Percentiles rank a stretch among this genome's conserved stretches.
phyloP scores from a whole-genome alignment of 139 green algal genomes.

The Coelastrella sp. region DNA sequence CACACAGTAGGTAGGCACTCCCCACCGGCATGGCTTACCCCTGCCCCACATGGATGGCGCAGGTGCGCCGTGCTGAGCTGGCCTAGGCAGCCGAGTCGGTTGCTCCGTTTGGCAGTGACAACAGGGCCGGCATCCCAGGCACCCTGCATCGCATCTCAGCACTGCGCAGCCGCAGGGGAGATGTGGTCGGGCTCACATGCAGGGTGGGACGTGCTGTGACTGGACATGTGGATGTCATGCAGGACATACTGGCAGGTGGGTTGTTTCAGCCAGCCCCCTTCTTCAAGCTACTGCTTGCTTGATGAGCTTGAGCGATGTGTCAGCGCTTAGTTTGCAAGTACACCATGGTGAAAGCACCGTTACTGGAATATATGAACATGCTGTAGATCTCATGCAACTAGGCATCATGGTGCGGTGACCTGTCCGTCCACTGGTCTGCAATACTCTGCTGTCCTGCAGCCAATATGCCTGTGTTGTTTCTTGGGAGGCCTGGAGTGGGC shows the following conservation, averaged over 20 bases:
- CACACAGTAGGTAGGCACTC: too few species aligned
- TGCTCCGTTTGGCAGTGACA: conserved; percentile 88
- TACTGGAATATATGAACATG: neutral
- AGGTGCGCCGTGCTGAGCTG: conserved; percentile 76
- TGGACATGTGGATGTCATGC: conserved; percentile 94
- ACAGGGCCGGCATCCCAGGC: conserved; percentile 89
- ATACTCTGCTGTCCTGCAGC: conserved; percentile 44
- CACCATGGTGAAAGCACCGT: neutral
- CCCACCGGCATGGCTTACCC: too few species aligned
- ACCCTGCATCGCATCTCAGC: conserved; percentile 95
- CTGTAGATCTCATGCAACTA: neutral
- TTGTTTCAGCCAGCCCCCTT: too few species aligned
- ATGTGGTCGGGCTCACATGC: conserved; percentile 94
- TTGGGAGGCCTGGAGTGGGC: conserved; percentile 90
- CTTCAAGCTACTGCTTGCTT: too few species aligned
- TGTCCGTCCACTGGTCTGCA: neutral
- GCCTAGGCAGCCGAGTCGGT: conserved; percentile 59
- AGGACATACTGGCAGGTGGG: conserved; percentile 86
- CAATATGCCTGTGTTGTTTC: conserved; percentile 84
- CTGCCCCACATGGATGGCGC: neutral
- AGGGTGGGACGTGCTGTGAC: conserved; percentile 94
- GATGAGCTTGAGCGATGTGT: too few species aligned
- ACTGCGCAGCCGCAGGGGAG: conserved; percentile 85
- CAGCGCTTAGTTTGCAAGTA: too few species aligned
- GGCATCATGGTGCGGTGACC: neutral